Conservation (phyloP, 1,139 yeast genomes). For the Zygosaccharomyces sapae region DNA sequence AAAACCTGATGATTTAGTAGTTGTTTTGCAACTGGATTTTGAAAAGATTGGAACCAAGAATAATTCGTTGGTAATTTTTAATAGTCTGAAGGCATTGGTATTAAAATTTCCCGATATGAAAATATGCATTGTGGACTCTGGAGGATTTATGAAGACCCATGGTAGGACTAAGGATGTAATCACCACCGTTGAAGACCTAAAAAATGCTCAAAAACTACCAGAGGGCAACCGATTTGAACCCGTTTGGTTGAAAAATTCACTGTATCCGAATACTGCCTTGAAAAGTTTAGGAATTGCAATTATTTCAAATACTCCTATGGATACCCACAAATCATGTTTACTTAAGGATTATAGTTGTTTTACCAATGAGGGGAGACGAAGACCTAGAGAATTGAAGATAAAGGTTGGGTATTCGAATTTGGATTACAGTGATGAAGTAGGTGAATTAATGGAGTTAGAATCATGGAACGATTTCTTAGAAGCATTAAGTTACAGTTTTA, state of each 20-base stretch:
- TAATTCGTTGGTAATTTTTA: conserved; percentile 16
- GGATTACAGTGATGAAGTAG: conserved; percentile 30
- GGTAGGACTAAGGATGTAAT: conserved; percentile 11
- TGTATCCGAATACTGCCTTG: conserved; percentile 13
- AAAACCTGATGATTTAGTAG: conserved; percentile 26
- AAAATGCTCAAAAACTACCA: not conserved
- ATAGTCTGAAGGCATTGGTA: conserved; percentile 28
- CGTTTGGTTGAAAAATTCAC: conserved; percentile 12
- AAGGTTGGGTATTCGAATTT: conserved; percentile 35
- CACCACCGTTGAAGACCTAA: not conserved
- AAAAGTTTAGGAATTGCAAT: conserved; percentile 24
- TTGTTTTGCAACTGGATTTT: conserved; percentile 32
- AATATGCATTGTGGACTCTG: conserved; percentile 22
- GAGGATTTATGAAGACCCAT: conserved; percentile 14
- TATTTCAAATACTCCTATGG: conserved; percentile 32
- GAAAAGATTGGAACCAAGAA: conserved; percentile 17
- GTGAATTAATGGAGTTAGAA: conserved; percentile 33
- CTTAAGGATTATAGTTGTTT: conserved; percentile 24
- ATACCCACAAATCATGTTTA: conserved; percentile 23
- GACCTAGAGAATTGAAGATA: conserved; percentile 30
- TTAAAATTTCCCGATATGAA: conserved; percentile 20
- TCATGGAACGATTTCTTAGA: conserved; percentile 32
- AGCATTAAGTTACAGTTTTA: conserved; percentile 31
- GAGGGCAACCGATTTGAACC: conserved; percentile 18
- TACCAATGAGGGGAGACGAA: conserved; percentile 20